These are phyloP conservation scores for Komagataea norvegica DNA, from an alignment of 1,139 yeast genomes.

Conservation along the genomic window DNA sequence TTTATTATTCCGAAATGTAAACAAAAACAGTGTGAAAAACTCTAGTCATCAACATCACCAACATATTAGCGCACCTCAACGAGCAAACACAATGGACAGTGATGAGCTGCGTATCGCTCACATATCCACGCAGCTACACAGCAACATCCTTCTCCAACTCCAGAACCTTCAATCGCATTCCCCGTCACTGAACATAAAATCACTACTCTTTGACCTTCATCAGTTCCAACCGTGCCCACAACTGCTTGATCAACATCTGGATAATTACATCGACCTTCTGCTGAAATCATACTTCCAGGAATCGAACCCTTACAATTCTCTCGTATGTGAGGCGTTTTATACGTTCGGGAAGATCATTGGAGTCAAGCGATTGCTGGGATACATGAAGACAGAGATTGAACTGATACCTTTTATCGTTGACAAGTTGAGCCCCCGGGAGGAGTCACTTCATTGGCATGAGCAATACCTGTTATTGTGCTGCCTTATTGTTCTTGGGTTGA, in stretches of 20 bases:
- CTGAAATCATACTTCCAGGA: constrained; percentile 29
- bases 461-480: constrained; percentile 61
- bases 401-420: constrained; percentile 38
- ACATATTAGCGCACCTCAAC: neutral
- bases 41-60: neutral
- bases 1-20: constrained; percentile 7
- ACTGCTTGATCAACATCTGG: constrained; percentile 41
- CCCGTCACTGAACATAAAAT: neutral
- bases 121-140: constrained; percentile 22
- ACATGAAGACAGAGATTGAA: constrained; percentile 56
- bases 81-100: constrained; percentile 22
- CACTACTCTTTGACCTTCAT: constrained; percentile 27
- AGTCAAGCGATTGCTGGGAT: constrained; percentile 51
- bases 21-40: neutral
- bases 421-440: constrained; percentile 16
- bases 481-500: constrained; percentile 62
- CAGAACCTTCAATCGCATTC: neutral
- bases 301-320: neutral
- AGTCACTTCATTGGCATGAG: constrained; percentile 45
- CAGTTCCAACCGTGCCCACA: constrained; percentile 57
- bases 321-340: constrained; percentile 42
- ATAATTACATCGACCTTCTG: constrained; percentile 31
- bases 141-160: constrained; percentile 9
- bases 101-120: constrained; percentile 29
- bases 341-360: constrained; percentile 62